Percentiles rank a stretch among this genome's conserved stretches.
phyloP scores from a whole-genome alignment of 441 rosid genomes.

The Gossypium gossypioides region DNA sequence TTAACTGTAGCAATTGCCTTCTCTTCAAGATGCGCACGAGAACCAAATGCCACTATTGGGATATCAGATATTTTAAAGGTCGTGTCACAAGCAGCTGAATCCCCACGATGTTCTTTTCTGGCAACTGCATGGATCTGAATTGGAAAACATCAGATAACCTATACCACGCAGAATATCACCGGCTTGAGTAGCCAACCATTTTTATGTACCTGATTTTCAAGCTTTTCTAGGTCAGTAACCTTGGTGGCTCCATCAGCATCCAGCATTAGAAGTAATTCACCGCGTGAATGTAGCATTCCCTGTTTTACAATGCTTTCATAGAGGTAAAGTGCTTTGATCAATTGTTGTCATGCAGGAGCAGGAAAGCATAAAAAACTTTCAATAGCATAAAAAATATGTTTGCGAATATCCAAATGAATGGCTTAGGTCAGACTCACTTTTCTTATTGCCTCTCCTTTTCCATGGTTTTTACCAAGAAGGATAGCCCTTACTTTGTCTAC shows the following conservation, averaged over 20 bases:
- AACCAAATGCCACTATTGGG: conserved; percentile 73
- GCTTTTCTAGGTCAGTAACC: conserved; percentile 80
- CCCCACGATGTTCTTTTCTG: conserved; percentile 36
- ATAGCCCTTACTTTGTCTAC: conserved; percentile 70
- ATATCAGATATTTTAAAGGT: conserved; percentile 49
- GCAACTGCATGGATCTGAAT: conserved; percentile 71
- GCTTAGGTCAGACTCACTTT: conserved; percentile 53
- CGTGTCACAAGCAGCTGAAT: conserved; percentile 30
- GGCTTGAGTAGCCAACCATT: conserved; percentile 10
- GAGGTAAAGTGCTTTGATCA: conserved; percentile 50
- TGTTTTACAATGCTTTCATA: conserved; percentile 79
- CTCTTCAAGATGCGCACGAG: conserved; percentile 93
- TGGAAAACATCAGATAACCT: conserved; percentile 29
- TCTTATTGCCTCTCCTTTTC: conserved; percentile 97
- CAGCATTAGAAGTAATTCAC: conserved; percentile 84
- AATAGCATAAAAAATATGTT: not conserved
- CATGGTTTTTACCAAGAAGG: conserved; percentile 85
- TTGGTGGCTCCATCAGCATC: conserved; percentile 99
- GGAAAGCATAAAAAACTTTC: not conserved
- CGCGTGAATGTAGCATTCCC: conserved; percentile 99
- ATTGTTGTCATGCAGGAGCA: conserved; percentile 15
- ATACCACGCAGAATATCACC: not conserved
- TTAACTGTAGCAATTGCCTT: conserved; percentile 82
- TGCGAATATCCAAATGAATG: not conserved
- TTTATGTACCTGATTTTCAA: conserved; percentile 70